phyloP scores from a whole-genome alignment of 352 stramenopile species.

The Phytopythium chamaehyphon region DNA sequence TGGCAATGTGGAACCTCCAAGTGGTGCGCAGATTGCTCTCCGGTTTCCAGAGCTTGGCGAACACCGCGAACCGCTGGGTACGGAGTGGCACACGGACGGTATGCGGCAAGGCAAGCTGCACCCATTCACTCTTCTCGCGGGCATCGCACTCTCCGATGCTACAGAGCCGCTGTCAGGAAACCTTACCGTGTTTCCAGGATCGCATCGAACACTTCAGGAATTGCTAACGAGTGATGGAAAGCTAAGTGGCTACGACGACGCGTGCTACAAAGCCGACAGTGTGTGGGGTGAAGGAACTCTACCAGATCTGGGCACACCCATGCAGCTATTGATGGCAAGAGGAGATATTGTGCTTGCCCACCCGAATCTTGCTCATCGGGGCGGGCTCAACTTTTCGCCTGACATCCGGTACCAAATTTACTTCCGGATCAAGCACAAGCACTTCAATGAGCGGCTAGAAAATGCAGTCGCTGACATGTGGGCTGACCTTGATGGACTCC shows the following conservation, averaged over 20 bases:
- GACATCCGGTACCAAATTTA: constrained; percentile 83
- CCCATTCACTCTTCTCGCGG: constrained; percentile 62
- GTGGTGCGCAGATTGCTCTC: constrained; percentile 65
- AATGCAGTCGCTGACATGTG: constrained; percentile 29
- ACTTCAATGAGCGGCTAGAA: constrained; percentile 31
- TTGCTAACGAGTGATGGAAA: constrained; percentile 48
- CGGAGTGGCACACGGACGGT: constrained; percentile 80
- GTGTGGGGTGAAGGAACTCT: constrained; percentile 77
- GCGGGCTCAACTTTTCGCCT: constrained; percentile 76
- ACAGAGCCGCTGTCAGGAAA: constrained; percentile 56
- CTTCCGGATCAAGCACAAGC: constrained; percentile 77
- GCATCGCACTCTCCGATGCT: constrained; percentile 71
- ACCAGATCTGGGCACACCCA: constrained; percentile 51
- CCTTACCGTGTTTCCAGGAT: constrained; percentile 70
- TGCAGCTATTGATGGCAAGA: constrained; percentile 48
- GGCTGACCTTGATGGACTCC: constrained; percentile 53
- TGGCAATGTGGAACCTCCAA: constrained; percentile 37
- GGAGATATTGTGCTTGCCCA: constrained; percentile 75
- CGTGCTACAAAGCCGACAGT: constrained; percentile 61
- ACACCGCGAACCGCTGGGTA: constrained; percentile 52
- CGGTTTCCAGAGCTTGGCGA: constrained; percentile 69
- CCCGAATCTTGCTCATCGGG: constrained; percentile 67
- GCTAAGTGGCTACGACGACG: constrained; percentile 45
- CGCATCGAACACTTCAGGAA: constrained; percentile 45
- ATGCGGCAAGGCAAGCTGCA: constrained; percentile 73